Percentiles rank a stretch among this genome's conserved stretches.
Evolutionary conservation across 1,284 basidiomycete species (phyloP).

Genomic region (Schizopora paradoxa): DNA sequence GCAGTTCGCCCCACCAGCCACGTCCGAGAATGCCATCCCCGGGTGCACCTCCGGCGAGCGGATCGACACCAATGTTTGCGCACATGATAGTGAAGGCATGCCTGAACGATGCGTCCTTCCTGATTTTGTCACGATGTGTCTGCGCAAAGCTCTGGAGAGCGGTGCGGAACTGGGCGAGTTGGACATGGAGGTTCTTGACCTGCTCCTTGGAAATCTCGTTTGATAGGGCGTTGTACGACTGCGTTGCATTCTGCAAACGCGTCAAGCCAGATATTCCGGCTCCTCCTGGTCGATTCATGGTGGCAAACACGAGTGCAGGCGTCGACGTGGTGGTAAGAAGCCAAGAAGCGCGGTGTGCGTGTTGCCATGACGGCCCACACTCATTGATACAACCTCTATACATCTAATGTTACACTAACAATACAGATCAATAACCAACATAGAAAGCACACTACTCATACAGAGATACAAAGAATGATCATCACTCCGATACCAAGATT

Average conservation of each 20-base stretch:
- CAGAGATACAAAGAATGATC: background rate
- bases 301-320: too few relatives aligned
- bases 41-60: constrained; percentile 58
- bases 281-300: constrained; percentile 70
- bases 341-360: constrained; percentile 1
- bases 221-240: constrained; percentile 79
- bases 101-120: constrained; percentile 81
- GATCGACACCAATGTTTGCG: constrained; percentile 90
- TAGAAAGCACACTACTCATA: background rate
- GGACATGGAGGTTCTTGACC: constrained; percentile 72
- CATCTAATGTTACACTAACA: too few relatives aligned
- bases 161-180: constrained; percentile 81
- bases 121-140: constrained; percentile 82
- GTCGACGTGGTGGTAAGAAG: too few relatives aligned
- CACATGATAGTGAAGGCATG: constrained; percentile 97
- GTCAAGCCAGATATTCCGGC: constrained; percentile 75
- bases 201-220: constrained; percentile 73
- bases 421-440: background rate
- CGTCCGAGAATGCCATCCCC: background rate
- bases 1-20: constrained; percentile 84
- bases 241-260: constrained; percentile 63
- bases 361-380: background rate
- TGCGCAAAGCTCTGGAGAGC: constrained; percentile 79
- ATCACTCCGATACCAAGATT: background rate
- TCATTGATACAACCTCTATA: too few relatives aligned